A percentile compares a stretch with the other conserved stretches of the same genome.
These are phyloP conservation scores for Citrus medica DNA, from an alignment of 345 rosid genomes.

Conservation along the genomic window DNA sequence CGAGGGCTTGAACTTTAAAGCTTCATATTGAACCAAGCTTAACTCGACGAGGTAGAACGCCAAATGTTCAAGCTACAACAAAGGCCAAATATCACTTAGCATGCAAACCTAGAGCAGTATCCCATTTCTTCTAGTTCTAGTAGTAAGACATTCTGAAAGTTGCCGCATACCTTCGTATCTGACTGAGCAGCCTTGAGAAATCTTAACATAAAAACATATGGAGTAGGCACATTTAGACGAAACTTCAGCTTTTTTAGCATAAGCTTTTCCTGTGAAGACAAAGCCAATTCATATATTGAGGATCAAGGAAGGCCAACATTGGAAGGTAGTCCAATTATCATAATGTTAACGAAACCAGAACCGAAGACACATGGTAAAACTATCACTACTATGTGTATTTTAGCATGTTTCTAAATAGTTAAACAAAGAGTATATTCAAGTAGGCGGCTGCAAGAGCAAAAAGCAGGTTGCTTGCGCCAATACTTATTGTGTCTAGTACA, in stretches of 20 bases:
- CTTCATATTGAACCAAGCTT: constrained; percentile 78
- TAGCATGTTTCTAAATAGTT: not conserved
- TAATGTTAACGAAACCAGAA: not conserved
- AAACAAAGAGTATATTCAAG: not conserved
- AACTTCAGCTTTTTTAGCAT: constrained; percentile 74
- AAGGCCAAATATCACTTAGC: not conserved
- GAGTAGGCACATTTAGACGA: constrained; percentile 80
- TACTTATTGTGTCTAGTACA: not conserved
- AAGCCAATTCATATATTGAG: constrained; percentile 13
- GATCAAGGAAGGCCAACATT: not conserved
- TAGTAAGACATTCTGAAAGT: constrained; percentile 1
- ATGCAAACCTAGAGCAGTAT: not conserved
- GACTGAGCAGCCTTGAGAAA: constrained; percentile 94
- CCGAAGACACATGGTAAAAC: not conserved
- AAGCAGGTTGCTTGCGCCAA: not conserved
- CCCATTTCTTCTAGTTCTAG: not conserved
- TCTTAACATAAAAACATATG: constrained; percentile 90
- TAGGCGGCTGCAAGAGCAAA: not conserved
- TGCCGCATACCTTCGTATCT: constrained; percentile 50
- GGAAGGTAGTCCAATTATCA: not conserved
- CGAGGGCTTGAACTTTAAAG: constrained; percentile 72
- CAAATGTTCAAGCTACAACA: constrained; percentile 69
- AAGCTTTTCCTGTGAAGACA: constrained; percentile 62
- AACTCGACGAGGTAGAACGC: constrained; percentile 85
- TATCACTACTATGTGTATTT: not conserved